These are phyloP conservation scores for Rhodamnia rubescens DNA, from an alignment of 345 rosid species.

Conservation along the genomic window DNA sequence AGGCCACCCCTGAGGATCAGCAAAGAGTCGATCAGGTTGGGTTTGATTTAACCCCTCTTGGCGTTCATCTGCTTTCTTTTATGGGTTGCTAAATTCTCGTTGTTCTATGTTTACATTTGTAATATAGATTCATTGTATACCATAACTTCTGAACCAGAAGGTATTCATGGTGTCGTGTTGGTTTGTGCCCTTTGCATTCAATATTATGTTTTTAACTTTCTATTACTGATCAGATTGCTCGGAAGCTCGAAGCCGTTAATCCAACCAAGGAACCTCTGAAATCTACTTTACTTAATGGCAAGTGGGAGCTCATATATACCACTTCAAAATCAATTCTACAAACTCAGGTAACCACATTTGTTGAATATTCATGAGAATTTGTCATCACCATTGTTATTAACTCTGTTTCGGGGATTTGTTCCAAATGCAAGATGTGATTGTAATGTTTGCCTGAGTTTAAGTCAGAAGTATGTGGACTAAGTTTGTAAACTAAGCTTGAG, in stretches of 20 bases:
- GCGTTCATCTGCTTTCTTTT: background rate
- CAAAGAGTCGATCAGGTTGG: conserved; percentile 44
- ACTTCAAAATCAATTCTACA: conserved; percentile 79
- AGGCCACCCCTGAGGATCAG: conserved; percentile 70
- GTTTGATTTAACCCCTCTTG: background rate
- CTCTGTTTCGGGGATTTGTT: background rate
- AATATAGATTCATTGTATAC: too few relatives aligned
- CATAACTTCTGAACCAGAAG: background rate
- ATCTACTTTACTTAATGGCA: conserved; percentile 62
- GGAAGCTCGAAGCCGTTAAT: conserved; percentile 68
- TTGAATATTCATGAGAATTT: background rate
- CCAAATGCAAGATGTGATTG: background rate
- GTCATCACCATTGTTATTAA: background rate
- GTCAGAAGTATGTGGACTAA: background rate
- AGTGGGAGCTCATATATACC: conserved; percentile 93
- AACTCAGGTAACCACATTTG: conserved; percentile 35
- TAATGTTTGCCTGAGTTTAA: background rate
- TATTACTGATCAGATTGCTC: conserved; percentile 44
- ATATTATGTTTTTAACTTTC: background rate
- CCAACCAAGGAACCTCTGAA: conserved; percentile 74
- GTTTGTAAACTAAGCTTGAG: background rate
- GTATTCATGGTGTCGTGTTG: background rate
- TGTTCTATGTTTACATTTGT: background rate
- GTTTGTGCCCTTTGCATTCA: background rate
- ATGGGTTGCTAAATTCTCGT: background rate